Conservation (phyloP, 345 rosid species). For the Camelina laxa region DNA sequence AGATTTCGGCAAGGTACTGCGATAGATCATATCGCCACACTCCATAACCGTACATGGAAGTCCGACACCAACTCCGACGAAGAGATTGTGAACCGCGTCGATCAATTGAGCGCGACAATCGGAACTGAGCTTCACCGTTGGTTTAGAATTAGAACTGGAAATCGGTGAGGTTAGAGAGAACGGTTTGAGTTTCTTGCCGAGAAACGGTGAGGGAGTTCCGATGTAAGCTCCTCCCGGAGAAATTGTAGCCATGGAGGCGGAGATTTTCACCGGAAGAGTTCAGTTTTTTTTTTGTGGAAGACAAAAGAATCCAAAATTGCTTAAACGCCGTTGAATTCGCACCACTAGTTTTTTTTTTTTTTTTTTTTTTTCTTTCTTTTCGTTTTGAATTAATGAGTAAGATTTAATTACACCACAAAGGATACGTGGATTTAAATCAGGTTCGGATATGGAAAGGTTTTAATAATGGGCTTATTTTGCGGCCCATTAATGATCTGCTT, state of each 20-base stretch:
- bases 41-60: conserved; percentile 97
- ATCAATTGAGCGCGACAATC: conserved; percentile 58
- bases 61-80: conserved; percentile 96
- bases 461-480: too few relatives aligned
- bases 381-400: not conserved
- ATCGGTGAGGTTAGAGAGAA: conserved; percentile 36
- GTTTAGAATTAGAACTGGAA: conserved; percentile 46
- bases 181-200: conserved; percentile 62
- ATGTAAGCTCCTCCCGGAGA: conserved; percentile 62
- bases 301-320: conserved; percentile 3
- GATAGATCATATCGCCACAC: conserved; percentile 93
- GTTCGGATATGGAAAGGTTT: too few relatives aligned
- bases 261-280: conserved; percentile 27
- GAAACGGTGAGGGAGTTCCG: conserved; percentile 60
- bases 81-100: conserved; percentile 67
- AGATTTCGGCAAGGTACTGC: conserved; percentile 93
- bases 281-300: conserved; percentile 12
- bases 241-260: conserved; percentile 60
- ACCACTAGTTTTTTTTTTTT: conserved; percentile 36
- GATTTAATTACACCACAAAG: conserved; percentile 23
- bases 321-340: conserved; percentile 26
- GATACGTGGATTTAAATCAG: conserved; percentile 1
- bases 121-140: conserved; percentile 42
- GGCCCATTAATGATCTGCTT: too few relatives aligned
- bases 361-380: not conserved